Base-by-base conservation (phyloP, 345 rosid species). In the Boechera divaricarpa region DNA sequence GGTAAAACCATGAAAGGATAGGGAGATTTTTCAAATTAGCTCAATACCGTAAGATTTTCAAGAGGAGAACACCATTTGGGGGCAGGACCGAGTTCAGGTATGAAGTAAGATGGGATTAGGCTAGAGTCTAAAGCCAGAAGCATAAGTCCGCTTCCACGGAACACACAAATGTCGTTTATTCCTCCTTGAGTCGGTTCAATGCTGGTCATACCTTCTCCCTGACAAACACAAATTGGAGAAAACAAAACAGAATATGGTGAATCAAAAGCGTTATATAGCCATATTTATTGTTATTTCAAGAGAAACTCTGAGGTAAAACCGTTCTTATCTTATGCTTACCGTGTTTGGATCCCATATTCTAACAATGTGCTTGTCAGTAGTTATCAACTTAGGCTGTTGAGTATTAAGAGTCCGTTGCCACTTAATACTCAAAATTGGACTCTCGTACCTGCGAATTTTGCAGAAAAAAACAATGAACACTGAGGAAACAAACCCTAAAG, bases 341-440 rank as follows among this genome's bases (percentile, higher is more conserved):
- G 92, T 90, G 80, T 91, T 94, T 1, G 99, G 98, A 72, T 92
- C 97, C 98, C 99, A 95, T 83, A 92, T 86, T 84, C 92, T 88
- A 76, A 95, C 99, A 77, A 89, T 64, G 81, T 89, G 96, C 54
- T 72, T 86, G 80, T 95, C 98, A 24, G 98, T 86, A 28, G 97
- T 87, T 64, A 92, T 83, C 75, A 95, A 67, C 83, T 88, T 89
- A 31, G 90, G 92, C 18, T 83, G 81, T 42, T 92, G 98, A 63
- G 92, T 85, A 79, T 91, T 92, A 44, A 85, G 89, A 73, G 92
- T 88, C 5, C 73, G 84, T 79, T 95, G 99, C 99, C 99, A 91
- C 82, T 92, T 92, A 57, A 95, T 89, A 78, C 86, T 92, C 84
- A 92, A 77, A 84, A 91, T 92, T 36, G 94, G 90, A 77, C 96